Percentiles rank a stretch among this genome's conserved stretches.
phyloP scores from a whole-genome alignment of 495 filamentous ascomycete genomes.

The Neurospora sp. region DNA sequence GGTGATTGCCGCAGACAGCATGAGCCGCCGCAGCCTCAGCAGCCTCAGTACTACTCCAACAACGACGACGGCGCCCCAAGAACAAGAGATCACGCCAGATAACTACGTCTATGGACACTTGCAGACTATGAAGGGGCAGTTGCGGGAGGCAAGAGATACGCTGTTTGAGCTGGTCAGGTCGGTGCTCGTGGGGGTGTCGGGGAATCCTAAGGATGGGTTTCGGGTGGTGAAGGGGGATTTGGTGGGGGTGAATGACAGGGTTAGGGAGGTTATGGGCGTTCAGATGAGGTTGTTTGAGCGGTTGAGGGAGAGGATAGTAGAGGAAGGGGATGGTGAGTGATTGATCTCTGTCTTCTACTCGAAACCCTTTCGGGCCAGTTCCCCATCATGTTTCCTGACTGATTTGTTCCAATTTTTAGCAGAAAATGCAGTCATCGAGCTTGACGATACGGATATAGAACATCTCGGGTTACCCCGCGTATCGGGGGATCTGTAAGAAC shows the following conservation, averaged over 20 bases:
- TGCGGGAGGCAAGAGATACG: background rate
- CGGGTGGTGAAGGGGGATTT: background rate
- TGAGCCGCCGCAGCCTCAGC: background rate
- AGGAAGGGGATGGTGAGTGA: background rate
- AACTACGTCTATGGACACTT: slow-evolving; percentile 2
- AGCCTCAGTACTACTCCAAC: background rate
- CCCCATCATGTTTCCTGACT: background rate
- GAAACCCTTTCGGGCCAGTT: background rate
- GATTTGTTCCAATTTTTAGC: background rate
- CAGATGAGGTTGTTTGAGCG: slow-evolving; percentile 2
- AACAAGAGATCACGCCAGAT: background rate
- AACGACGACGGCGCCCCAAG: background rate
- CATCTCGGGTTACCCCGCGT: slow-evolving; percentile 3
- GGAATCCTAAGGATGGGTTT: slow-evolving; percentile 3
- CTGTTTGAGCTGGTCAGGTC: slow-evolving; percentile 1
- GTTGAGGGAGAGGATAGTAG: background rate
- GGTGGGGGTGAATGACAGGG: slow-evolving; percentile 1
- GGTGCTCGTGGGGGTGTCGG: slow-evolving; percentile 4
- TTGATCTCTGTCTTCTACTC: background rate
- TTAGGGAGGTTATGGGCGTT: background rate
- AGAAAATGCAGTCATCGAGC: background rate
- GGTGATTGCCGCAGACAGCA: slow-evolving; percentile 10
- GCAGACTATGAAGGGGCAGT: slow-evolving; percentile 1
- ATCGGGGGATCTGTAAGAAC: background rate
- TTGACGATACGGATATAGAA: slow-evolving; percentile 1